phyloP scores from a whole-genome alignment of 176 grass and related monocot species.

The Miscanthus lutarioriparius region DNA sequence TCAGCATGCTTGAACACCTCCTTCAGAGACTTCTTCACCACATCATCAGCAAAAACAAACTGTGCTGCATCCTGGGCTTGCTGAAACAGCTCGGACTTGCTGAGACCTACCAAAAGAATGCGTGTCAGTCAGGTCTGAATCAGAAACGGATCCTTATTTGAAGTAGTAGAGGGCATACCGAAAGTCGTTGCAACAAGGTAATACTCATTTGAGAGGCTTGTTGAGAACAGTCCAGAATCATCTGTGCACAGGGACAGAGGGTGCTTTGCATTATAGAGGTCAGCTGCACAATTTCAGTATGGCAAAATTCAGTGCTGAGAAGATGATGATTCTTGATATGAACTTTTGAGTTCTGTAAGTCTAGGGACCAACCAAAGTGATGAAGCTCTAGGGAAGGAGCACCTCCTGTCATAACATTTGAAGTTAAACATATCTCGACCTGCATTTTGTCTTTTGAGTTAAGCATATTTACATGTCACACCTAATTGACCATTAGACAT shows the following conservation, averaged over 20 bases:
- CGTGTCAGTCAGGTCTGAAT: neutral
- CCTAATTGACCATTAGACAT: conserved; percentile 7
- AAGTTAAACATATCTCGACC: conserved; percentile 97
- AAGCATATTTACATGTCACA: neutral
- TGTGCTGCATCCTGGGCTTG: conserved; percentile 58
- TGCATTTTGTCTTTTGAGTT: conserved; percentile 32
- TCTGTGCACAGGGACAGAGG: conserved; percentile 83
- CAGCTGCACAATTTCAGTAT: conserved; percentile 48
- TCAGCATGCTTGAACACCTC: conserved; percentile 54
- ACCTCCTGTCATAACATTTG: conserved; percentile 84
- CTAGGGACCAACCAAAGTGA: conserved; percentile 66
- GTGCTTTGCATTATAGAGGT: conserved; percentile 79
- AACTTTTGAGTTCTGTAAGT: neutral
- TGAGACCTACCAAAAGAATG: conserved; percentile 51
- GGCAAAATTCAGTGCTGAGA: neutral
- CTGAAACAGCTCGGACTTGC: conserved; percentile 68
- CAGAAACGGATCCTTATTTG: neutral
- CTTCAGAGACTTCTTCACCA: conserved; percentile 62
- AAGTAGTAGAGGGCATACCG: conserved; percentile 38
- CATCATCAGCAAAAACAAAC: conserved; percentile 58
- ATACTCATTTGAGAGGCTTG: conserved; percentile 83
- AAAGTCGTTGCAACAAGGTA: conserved; percentile 63
- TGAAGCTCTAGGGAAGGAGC: conserved; percentile 69
- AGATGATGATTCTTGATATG: neutral
- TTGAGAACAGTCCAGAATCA: conserved; percentile 80